These are phyloP conservation scores for Ambrosiella beaveri DNA, from an alignment of 2,329 filamentous ascomycete species.

Conservation along the genomic window DNA sequence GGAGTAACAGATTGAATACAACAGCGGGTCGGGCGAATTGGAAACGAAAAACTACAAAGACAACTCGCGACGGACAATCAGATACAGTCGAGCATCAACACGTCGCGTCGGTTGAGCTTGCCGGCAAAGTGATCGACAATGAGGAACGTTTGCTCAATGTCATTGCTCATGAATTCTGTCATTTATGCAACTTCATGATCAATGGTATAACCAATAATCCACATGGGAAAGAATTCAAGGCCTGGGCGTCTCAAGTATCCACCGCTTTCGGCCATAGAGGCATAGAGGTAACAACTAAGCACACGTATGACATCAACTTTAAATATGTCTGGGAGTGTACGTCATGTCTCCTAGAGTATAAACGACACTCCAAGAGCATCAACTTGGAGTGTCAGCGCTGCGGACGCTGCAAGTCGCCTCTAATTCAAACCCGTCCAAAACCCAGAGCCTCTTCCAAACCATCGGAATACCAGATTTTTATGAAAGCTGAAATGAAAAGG, in stretches of 20 bases:
- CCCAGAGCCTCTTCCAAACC: constrained; percentile 32
- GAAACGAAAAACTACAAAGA: constrained; percentile 40
- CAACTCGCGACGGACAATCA: constrained; percentile 7
- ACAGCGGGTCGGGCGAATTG: constrained; percentile 64
- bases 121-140: constrained; percentile 70
- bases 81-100: constrained; percentile 23
- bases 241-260: constrained; percentile 44
- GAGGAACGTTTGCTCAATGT: constrained; percentile 69
- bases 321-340: constrained; percentile 77
- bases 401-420: constrained; percentile 50
- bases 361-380: constrained; percentile 74
- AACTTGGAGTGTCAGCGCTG: constrained; percentile 56
- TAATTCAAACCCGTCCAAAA: constrained; percentile 65
- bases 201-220: constrained; percentile 56
- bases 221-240: constrained; percentile 71
- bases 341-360: constrained; percentile 53
- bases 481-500: constrained; percentile 50
- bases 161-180: constrained; percentile 92
- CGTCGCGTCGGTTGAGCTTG: constrained; percentile 72
- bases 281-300: constrained; percentile 73
- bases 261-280: constrained; percentile 40
- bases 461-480: constrained; percentile 32
- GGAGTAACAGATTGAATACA: constrained; percentile 63
- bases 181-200: constrained; percentile 83
- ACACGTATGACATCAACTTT: constrained; percentile 78